Conservation (phyloP, 2,329 filamentous ascomycete genomes). For the Cercospora zeae-maydis region DNA sequence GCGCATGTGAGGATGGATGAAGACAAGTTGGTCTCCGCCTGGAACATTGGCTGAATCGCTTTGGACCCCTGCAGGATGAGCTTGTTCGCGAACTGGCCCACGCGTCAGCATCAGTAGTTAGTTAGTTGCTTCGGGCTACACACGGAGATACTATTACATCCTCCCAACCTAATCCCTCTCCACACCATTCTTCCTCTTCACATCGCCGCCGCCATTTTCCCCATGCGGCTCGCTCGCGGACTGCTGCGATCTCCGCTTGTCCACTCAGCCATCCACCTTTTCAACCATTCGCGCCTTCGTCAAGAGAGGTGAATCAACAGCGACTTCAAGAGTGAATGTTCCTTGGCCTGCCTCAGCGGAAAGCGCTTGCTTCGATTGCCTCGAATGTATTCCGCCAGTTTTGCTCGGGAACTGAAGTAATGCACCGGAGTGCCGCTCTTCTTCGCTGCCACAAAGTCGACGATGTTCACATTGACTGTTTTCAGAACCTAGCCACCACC, state of each 20-base stretch:
- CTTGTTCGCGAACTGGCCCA: not conserved
- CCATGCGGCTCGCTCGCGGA: not conserved
- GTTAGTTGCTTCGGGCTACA: not conserved
- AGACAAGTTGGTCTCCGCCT: not conserved
- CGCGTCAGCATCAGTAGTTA: not conserved
- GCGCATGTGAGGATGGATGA: constrained; percentile 4
- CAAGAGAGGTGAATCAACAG: constrained; percentile 19
- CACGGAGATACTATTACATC: not conserved
- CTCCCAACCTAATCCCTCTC: too few relatives aligned
- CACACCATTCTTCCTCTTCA: not conserved
- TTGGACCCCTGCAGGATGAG: not conserved
- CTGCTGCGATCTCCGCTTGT: not conserved
- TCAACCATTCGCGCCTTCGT: not conserved
- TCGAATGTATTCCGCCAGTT: constrained; percentile 20
- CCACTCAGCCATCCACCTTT: not conserved
- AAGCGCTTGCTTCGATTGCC: constrained; percentile 15
- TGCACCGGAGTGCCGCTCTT: not conserved
- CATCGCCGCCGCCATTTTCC: not conserved
- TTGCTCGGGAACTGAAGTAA: constrained; percentile 8
- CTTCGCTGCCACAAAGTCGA: constrained; percentile 22
- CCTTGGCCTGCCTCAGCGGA: constrained; percentile 23
- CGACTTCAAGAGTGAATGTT: constrained; percentile 16
- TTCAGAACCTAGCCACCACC: constrained; percentile 15
- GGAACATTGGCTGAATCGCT: not conserved
- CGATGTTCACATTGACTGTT: constrained; percentile 20